A percentile compares a stretch with the other conserved stretches of the same genome.
phyloP scores from a whole-genome alignment of 2,329 filamentous ascomycete species.

The Ophiosphaerella narmari region DNA sequence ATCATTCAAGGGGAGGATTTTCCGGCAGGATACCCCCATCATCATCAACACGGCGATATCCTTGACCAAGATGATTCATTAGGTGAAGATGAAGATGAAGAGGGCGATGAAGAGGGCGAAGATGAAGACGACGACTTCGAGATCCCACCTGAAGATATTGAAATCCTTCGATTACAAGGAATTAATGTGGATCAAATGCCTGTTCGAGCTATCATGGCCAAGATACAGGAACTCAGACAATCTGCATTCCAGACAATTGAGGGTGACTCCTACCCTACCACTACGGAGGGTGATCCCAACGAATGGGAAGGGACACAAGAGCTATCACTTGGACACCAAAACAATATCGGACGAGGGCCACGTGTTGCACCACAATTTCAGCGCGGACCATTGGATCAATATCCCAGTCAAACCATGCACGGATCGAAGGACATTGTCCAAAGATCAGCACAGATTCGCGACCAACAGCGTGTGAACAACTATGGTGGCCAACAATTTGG shows the following conservation, averaged over 20 bases:
- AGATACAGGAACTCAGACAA: not conserved
- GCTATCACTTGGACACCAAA: constrained; percentile 7
- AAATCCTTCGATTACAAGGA: constrained; percentile 1
- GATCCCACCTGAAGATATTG: constrained; percentile 1
- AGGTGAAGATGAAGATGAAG: constrained; percentile 14
- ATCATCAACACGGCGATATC: constrained; percentile 12
- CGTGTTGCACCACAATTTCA: not conserved
- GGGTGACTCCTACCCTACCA: constrained; percentile 45
- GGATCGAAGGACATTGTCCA: constrained; percentile 13
- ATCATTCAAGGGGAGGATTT: constrained; percentile 22
- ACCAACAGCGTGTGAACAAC: constrained; percentile 17
- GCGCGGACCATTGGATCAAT: not conserved
- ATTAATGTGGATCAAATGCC: not conserved
- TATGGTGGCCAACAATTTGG: constrained; percentile 5
- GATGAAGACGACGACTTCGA: not conserved
- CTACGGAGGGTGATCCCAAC: constrained; percentile 39
- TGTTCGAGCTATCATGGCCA: constrained; percentile 5
- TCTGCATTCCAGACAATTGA: constrained; percentile 16
- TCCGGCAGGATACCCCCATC: constrained; percentile 10
- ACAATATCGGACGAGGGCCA: not conserved
- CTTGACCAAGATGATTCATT: constrained; percentile 11
- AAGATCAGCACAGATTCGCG: constrained; percentile 22
- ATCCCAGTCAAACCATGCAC: not conserved
- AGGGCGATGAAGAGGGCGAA: constrained; percentile 6
- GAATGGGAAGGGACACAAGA: constrained; percentile 16